Base-by-base conservation (phyloP, 352 stramenopile species). In the Pythium graminicola region DNA sequence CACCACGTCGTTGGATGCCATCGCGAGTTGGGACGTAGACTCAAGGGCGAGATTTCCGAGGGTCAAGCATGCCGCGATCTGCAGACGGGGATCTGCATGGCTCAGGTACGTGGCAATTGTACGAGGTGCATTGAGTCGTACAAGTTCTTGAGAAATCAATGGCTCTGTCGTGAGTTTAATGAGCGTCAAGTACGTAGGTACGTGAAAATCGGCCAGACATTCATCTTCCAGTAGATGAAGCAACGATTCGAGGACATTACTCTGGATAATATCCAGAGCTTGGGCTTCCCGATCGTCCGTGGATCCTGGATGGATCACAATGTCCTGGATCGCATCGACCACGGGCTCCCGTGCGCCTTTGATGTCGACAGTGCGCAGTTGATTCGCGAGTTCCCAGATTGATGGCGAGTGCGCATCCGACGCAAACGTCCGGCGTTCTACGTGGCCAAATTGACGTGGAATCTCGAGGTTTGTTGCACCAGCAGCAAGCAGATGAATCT, bases 21-120 rank as follows among this genome's bases (percentile, higher is more conserved):
- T 46, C 7, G 56, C 50, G 2, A 53, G 42, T 26, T 59, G 60
- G 5, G 64, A 57, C 31, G 56, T 56, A 0, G 66, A 48, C 4
- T 81, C 74, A 6, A 86, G 65, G 33, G 79, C 79, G 43, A 89
- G 28, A 43, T 85, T 85, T 48, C 79, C 79, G 20, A 89, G 64
- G 41, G 54, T 68, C 27, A 89, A 62, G 27, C 72, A 85, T 14
- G 79, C 72, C 4, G 79, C 79, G 2, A 71, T 71, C 52, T 86
- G 74, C 9, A 89, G 70, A 41, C 73, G 68, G 31, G 74, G 72
- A 17, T 89, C 72, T 16, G 65, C 60, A 36, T 73, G 57, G 28
- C 48, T 57, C 29, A 84, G 48, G 56, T 86, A 81, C 35, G 62
- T 62, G 10, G 61, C 59, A 42, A 86, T 47, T 17, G 7, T 65